These are phyloP conservation scores for Lavandula angustifolia DNA, from an alignment of 257 asterid genomes.

Conservation along the genomic window DNA sequence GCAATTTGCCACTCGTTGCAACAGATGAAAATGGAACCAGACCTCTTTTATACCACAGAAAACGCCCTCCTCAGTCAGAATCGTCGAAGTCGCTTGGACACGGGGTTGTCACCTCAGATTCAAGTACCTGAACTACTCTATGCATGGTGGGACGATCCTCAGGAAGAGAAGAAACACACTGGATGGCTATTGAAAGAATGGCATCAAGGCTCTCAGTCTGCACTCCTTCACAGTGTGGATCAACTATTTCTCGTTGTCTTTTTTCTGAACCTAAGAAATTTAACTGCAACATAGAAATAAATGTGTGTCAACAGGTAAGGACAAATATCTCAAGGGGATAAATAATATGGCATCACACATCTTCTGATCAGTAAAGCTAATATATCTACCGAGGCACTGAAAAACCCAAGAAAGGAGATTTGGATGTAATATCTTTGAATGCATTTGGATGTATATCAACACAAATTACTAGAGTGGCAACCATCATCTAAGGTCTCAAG, in stretches of 20 bases:
- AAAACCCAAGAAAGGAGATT: background rate
- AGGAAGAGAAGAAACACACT: conserved; percentile 77
- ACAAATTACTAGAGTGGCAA: background rate
- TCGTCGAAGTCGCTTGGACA: conserved; percentile 94
- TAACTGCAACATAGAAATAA: conserved; percentile 51
- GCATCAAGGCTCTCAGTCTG: conserved; percentile 76
- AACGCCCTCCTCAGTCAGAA: conserved; percentile 63
- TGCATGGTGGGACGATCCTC: conserved; percentile 97
- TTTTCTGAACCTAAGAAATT: conserved; percentile 71
- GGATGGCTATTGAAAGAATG: conserved; percentile 73
- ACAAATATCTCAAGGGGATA: background rate
- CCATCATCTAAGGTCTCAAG: background rate
- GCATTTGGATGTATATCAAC: background rate
- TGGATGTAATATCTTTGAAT: background rate
- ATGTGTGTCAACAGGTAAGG: conserved; percentile 9
- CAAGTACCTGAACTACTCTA: conserved; percentile 83
- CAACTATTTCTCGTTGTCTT: conserved; percentile 80
- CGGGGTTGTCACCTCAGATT: conserved; percentile 87
- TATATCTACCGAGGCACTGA: background rate
- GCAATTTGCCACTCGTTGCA: conserved; percentile 39
- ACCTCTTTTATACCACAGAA: conserved; percentile 19
- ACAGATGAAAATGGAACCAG: conserved; percentile 31
- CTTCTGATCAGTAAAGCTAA: background rate
- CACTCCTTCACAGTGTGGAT: conserved; percentile 75
- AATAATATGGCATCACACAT: background rate